Conservation (phyloP, 345 rosid genomes). For the Gossypium herbaceum region DNA sequence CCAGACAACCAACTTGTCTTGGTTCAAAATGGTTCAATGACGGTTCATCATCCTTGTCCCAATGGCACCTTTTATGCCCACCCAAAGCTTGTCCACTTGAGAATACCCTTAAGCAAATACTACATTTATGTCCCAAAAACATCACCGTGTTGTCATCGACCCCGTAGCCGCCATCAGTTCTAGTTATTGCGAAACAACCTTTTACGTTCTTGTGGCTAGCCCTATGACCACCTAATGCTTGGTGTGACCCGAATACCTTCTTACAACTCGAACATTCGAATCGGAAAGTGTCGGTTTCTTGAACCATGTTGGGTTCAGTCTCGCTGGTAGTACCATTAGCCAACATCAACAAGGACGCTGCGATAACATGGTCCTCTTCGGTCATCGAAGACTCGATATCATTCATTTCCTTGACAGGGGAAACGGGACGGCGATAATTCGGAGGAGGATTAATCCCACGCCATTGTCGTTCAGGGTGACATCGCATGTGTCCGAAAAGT, state of each 20-base stretch:
- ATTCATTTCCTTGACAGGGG: background rate
- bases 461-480: slow-evolving; percentile 93
- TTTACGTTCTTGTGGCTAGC: slow-evolving; percentile 83
- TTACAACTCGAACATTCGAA: slow-evolving; percentile 80
- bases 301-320: background rate
- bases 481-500: slow-evolving; percentile 90
- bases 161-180: slow-evolving; percentile 19
- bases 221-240: slow-evolving; percentile 87
- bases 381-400: slow-evolving; percentile 26
- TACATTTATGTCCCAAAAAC: slow-evolving; percentile 49
- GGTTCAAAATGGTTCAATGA: slow-evolving; percentile 1
- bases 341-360: slow-evolving; percentile 56
- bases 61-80: slow-evolving; percentile 79
- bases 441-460: slow-evolving; percentile 72
- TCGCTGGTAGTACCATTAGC: slow-evolving; percentile 20
- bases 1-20: slow-evolving; percentile 31
- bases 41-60: slow-evolving; percentile 51
- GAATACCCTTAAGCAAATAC: slow-evolving; percentile 57
- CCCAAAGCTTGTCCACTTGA: slow-evolving; percentile 72
- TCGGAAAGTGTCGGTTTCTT: slow-evolving; percentile 25
- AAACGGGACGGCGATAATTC: slow-evolving; percentile 17
- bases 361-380: slow-evolving; percentile 64
- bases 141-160: slow-evolving; percentile 19
- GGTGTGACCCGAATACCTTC: slow-evolving; percentile 87
- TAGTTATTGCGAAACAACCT: slow-evolving; percentile 71